Evolutionary conservation across 2,329 filamentous ascomycete genomes (phyloP).

Genomic region (Aureobasidium subglaciale): DNA sequence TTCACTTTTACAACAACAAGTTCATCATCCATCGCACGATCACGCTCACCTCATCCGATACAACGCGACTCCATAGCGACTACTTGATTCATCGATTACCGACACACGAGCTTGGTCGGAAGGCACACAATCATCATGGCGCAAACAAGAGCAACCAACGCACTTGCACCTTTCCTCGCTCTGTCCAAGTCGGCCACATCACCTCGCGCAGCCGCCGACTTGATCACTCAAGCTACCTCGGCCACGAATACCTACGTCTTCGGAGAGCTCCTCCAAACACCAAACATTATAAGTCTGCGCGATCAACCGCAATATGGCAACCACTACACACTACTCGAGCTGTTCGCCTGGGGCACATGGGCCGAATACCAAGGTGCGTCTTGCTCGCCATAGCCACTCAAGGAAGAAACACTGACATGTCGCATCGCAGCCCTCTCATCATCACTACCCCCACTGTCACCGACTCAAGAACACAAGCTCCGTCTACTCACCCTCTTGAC

Average conservation of each 20-base stretch:
- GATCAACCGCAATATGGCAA: slow-evolving; percentile 54
- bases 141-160: slow-evolving; percentile 57
- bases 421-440: slow-evolving; percentile 33
- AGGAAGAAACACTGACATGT: background rate
- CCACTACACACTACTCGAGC: slow-evolving; percentile 67
- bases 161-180: slow-evolving; percentile 74
- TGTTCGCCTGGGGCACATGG: slow-evolving; percentile 92
- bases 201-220: slow-evolving; percentile 74
- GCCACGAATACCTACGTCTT: slow-evolving; percentile 87
- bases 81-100: too few relatives aligned
- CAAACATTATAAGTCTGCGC: slow-evolving; percentile 68
- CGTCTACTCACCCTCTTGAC: slow-evolving; percentile 84
- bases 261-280: slow-evolving; percentile 77
- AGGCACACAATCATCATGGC: slow-evolving; percentile 54
- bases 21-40: background rate
- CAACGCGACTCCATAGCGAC: background rate
- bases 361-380: slow-evolving; percentile 59
- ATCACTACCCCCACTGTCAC: slow-evolving; percentile 64
- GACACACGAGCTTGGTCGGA: too few relatives aligned
- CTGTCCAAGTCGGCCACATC: slow-evolving; percentile 81
- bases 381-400: slow-evolving; percentile 25
- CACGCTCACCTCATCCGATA: background rate
- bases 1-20: background rate
- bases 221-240: slow-evolving; percentile 83
- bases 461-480: slow-evolving; percentile 73